A percentile compares a stretch with the other conserved stretches of the same genome.
phyloP scores from a whole-genome alignment of 2,329 filamentous ascomycete species.

The Xylariaceae sp. region DNA sequence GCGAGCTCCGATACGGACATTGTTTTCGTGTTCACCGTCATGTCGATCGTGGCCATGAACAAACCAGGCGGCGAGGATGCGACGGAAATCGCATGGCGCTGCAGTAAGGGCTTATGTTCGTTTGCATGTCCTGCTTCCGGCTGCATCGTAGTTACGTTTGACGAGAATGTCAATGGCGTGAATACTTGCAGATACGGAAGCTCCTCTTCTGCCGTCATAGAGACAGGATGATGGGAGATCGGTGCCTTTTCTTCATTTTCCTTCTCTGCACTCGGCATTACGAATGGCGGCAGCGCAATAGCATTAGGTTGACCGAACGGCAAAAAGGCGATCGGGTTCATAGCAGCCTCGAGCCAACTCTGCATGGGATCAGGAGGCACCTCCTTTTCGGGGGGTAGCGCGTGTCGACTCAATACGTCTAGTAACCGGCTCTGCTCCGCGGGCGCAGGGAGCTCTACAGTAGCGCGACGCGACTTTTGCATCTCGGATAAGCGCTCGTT shows the following conservation, averaged over 20 bases:
- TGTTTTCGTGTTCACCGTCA: constrained; percentile 52
- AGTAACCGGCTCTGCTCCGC: constrained; percentile 37
- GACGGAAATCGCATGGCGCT: constrained; percentile 53
- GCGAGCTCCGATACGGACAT: constrained; percentile 48
- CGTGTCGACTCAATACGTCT: constrained; percentile 39
- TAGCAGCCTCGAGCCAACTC: constrained; percentile 43
- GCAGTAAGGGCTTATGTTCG: constrained; percentile 36
- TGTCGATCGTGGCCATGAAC: constrained; percentile 52
- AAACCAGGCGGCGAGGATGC: constrained; percentile 46
- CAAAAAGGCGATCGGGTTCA: constrained; percentile 48
- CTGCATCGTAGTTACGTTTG: constrained; percentile 45
- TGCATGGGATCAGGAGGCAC: constrained; percentile 31
- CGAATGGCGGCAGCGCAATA: constrained; percentile 24
- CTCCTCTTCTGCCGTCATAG: constrained; percentile 58
- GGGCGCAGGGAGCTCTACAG: constrained; percentile 25
- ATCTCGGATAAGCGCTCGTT: constrained; percentile 49
- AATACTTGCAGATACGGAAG: constrained; percentile 67
- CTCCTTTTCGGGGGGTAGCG: constrained; percentile 35
- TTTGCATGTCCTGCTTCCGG: constrained; percentile 20
- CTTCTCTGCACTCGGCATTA: constrained; percentile 18
- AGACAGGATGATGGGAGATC: constrained; percentile 60
- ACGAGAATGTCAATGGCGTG: constrained; percentile 59
- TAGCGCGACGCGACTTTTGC: constrained; percentile 32
- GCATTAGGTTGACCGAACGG: constrained; percentile 42
- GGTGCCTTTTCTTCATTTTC: constrained; percentile 34